Evolutionary conservation across 176 grass and related monocot genomes (phyloP).

Genomic region (Musa beccarii): DNA sequence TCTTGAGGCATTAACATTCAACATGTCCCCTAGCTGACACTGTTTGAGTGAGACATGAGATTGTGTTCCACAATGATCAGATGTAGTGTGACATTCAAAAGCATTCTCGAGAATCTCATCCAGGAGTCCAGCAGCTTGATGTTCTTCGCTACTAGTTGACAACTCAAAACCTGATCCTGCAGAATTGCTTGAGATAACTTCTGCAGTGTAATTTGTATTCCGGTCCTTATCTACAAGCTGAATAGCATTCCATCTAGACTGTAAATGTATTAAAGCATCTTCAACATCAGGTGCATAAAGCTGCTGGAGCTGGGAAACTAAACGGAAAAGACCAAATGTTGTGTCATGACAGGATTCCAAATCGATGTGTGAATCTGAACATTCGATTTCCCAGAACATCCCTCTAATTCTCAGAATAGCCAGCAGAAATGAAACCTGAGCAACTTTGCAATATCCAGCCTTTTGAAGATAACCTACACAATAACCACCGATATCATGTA

Average conservation of each 20-base stretch:
- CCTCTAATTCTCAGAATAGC: constrained; percentile 45
- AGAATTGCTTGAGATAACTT: constrained; percentile 37
- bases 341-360: constrained; percentile 69
- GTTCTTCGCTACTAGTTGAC: constrained; percentile 27
- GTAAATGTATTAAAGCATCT: constrained; percentile 79
- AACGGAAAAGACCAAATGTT: constrained; percentile 52
- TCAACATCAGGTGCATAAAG: constrained; percentile 84
- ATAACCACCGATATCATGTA: constrained; percentile 40
- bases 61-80: constrained; percentile 23
- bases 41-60: constrained; percentile 28
- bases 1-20: constrained; percentile 23
- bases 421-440: constrained; percentile 52
- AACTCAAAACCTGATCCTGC: constrained; percentile 30
- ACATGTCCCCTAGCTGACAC: constrained; percentile 31
- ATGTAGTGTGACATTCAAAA: constrained; percentile 22
- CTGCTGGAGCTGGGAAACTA: constrained; percentile 73
- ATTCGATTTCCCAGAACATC: constrained; percentile 74
- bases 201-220: constrained; percentile 12
- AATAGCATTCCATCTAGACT: constrained; percentile 95
- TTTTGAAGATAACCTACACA: constrained; percentile 50
- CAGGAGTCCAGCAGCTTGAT: constrained; percentile 54
- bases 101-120: constrained; percentile 96
- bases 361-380: constrained; percentile 71
- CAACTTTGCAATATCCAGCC: constrained; percentile 61
- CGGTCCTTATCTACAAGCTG: constrained; percentile 41